Conservation (phyloP, 2,329 filamentous ascomycete species). For the Neobulgaria alba region DNA sequence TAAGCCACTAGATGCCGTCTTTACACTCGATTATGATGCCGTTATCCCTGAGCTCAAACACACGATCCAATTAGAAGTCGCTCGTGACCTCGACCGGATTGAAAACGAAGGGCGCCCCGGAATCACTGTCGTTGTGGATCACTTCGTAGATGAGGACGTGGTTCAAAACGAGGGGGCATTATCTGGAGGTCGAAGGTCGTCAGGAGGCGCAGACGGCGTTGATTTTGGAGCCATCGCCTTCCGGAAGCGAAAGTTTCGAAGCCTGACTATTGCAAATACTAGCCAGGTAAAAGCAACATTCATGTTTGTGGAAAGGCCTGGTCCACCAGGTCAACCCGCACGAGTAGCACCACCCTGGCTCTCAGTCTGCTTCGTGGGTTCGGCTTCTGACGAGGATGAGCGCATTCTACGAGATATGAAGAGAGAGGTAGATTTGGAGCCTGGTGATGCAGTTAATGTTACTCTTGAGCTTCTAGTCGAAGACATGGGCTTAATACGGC, state of each 20-base stretch:
- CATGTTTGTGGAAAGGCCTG: slow-evolving; percentile 68
- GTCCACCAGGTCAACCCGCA: slow-evolving; percentile 42
- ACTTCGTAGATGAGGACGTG: slow-evolving; percentile 26
- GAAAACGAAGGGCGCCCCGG: slow-evolving; percentile 85
- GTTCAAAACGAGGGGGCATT: slow-evolving; percentile 8
- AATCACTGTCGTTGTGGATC: slow-evolving; percentile 75
- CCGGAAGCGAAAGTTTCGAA: slow-evolving; percentile 54
- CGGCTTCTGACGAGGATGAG: slow-evolving; percentile 32
- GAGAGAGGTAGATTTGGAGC: slow-evolving; percentile 57
- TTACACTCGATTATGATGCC: slow-evolving; percentile 76
- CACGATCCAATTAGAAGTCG: slow-evolving; percentile 77
- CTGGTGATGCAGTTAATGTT: slow-evolving; percentile 72
- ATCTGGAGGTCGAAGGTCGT: slow-evolving; percentile 17
- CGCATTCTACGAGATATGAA: slow-evolving; percentile 12
- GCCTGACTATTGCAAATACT: slow-evolving; percentile 85
- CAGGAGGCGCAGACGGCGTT: slow-evolving; percentile 43
- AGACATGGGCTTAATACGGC: slow-evolving; percentile 52
- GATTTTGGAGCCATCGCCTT: slow-evolving; percentile 73
- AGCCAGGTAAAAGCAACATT: slow-evolving; percentile 73
- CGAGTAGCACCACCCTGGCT: slow-evolving; percentile 57
- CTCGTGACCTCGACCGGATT: slow-evolving; percentile 75
- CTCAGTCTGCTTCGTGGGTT: slow-evolving; percentile 52
- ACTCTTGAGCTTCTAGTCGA: slow-evolving; percentile 60
- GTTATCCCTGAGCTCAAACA: slow-evolving; percentile 80
- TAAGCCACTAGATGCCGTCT: slow-evolving; percentile 80